phyloP scores from a whole-genome alignment of 495 filamentous ascomycete genomes.

The Xylaria curta region DNA sequence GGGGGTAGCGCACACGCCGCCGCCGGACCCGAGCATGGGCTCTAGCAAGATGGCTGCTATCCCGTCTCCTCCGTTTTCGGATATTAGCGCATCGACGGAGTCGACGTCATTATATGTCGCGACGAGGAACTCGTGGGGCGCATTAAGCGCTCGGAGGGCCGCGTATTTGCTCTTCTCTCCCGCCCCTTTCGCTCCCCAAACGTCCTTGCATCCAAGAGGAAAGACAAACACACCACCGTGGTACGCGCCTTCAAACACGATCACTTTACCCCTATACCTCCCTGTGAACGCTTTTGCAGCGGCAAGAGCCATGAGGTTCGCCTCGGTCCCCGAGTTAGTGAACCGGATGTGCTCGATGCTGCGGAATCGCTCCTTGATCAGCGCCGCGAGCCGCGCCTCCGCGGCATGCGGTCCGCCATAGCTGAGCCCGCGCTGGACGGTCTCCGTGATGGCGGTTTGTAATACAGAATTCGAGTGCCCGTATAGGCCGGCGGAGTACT shows the following conservation, averaged over 20 bases:
- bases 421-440: slow-evolving; percentile 21
- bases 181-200: slow-evolving; percentile 11
- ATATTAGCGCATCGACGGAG: slow-evolving; percentile 44
- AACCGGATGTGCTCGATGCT: slow-evolving; percentile 54
- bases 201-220: slow-evolving; percentile 27
- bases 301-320: slow-evolving; percentile 56
- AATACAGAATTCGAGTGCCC: slow-evolving; percentile 59
- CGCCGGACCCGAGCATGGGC: slow-evolving; percentile 63
- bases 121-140: slow-evolving; percentile 54
- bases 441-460: slow-evolving; percentile 41
- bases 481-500: slow-evolving; percentile 60
- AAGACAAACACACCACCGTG: slow-evolving; percentile 61
- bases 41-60: slow-evolving; percentile 66
- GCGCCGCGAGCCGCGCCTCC: slow-evolving; percentile 48
- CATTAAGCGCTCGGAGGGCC: slow-evolving; percentile 21
- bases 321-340: slow-evolving; percentile 62
- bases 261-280: slow-evolving; percentile 42
- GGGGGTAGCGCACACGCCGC: slow-evolving; percentile 50
- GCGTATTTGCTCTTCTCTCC: slow-evolving; percentile 7
- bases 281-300: slow-evolving; percentile 50
- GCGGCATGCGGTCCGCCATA: slow-evolving; percentile 32
- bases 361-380: slow-evolving; percentile 50
- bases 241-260: slow-evolving; percentile 60
- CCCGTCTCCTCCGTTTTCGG: slow-evolving; percentile 26
- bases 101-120: slow-evolving; percentile 59